Evolutionary conservation across 768 basidiomycete species (phyloP).

Genomic region (Mycena kentingensis): DNA sequence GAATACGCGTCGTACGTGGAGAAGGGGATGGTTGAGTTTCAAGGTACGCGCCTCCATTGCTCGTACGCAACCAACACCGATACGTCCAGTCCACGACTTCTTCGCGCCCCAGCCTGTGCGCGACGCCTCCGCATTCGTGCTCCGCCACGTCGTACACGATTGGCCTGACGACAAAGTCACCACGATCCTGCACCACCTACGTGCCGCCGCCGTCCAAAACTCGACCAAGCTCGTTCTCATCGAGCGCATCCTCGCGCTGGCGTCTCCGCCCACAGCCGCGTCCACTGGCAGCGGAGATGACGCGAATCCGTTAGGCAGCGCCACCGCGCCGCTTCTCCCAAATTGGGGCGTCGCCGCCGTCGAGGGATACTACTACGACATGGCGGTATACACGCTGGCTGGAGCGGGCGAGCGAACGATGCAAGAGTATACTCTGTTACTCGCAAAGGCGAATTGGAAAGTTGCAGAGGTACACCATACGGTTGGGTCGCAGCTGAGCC

Average conservation of each 20-base stretch:
- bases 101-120: conserved; percentile 45
- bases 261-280: no score
- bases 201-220: conserved; percentile 32
- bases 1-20: conserved; percentile 25
- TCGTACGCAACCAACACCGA: background rate
- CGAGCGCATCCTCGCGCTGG: background rate
- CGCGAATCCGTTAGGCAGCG: no score
- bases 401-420: conserved; percentile 19
- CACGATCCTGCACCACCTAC: conserved; percentile 47
- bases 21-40: conserved; percentile 24
- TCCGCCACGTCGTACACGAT: conserved; percentile 54
- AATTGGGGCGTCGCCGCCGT: conserved; percentile 15
- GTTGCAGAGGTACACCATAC: conserved; percentile 7
- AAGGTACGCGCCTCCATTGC: conserved; percentile 18
- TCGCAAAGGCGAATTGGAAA: conserved; percentile 13
- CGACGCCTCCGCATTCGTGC: conserved; percentile 44
- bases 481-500: conserved; percentile 3
- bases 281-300: no score
- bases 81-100: conserved; percentile 47
- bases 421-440: background rate
- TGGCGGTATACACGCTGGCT: conserved; percentile 11
- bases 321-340: conserved; percentile 9
- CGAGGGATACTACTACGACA: conserved; percentile 10
- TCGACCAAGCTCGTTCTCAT: conserved; percentile 22
- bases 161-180: conserved; percentile 47